Conservation (phyloP, 2,329 filamentous ascomycete genomes). For the Zasmidium citrigriseum region DNA sequence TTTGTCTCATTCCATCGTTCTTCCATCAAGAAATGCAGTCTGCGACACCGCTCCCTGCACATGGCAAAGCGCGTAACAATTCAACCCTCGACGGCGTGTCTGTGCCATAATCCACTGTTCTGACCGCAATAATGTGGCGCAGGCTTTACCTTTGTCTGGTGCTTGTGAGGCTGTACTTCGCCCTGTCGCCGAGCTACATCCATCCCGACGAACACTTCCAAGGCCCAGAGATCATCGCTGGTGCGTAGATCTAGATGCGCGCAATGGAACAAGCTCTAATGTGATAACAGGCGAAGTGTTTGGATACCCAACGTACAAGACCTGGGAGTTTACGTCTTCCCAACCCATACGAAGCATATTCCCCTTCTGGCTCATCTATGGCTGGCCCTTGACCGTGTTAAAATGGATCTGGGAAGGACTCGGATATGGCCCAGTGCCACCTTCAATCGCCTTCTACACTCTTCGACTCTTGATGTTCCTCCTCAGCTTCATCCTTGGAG, state of each 20-base stretch:
- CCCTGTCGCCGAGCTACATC: constrained; percentile 90
- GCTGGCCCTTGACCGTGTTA: constrained; percentile 86
- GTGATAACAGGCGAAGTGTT: constrained; percentile 75
- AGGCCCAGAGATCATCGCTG: constrained; percentile 93
- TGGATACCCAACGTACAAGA: constrained; percentile 82
- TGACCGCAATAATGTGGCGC: constrained; percentile 71
- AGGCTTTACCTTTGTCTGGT: constrained; percentile 78
- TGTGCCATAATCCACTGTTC: neutral
- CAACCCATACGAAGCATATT: constrained; percentile 93
- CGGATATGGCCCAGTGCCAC: constrained; percentile 75
- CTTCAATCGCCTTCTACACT: constrained; percentile 86
- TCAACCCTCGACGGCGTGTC: neutral
- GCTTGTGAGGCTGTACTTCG: constrained; percentile 88
- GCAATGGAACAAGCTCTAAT: neutral
- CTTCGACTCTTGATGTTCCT: constrained; percentile 89
- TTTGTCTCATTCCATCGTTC: neutral
- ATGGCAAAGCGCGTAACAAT: neutral
- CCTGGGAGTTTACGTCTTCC: constrained; percentile 93
- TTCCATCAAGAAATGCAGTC: neutral
- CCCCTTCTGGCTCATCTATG: constrained; percentile 93
- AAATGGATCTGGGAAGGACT: constrained; percentile 91
- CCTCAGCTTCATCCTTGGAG: constrained; percentile 92
- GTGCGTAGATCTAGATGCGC: constrained; percentile 55
- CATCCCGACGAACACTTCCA: constrained; percentile 99
- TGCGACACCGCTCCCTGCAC: neutral